Conservation (phyloP, 345 rosid species). For the Hibiscus tridactylites region DNA sequence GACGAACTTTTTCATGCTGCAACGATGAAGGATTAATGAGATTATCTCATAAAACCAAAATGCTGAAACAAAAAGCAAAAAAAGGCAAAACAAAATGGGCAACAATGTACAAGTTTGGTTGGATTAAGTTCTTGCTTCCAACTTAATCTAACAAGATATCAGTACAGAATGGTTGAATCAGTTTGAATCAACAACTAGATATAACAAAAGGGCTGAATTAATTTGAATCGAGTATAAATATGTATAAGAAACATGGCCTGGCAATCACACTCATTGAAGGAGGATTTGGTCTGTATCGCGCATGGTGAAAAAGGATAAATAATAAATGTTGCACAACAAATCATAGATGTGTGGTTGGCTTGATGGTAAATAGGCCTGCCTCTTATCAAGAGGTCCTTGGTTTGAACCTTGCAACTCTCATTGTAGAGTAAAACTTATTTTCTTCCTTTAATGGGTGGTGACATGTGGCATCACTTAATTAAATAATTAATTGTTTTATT, state of each 20-base stretch:
- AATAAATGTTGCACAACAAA: too few relatives aligned
- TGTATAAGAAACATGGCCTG: not conserved
- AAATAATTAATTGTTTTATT: too few relatives aligned
- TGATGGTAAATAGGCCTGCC: too few relatives aligned
- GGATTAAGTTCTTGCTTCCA: not conserved
- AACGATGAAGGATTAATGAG: not conserved
- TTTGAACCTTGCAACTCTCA: too few relatives aligned
- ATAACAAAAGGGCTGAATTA: not conserved
- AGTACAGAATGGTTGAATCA: not conserved
- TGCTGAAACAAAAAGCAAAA: not conserved
- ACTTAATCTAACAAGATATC: not conserved
- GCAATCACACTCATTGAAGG: not conserved
- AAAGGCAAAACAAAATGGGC: not conserved
- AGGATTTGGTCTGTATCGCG: not conserved
- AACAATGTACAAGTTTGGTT: not conserved
- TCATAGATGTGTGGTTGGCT: too few relatives aligned
- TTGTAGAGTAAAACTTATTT: too few relatives aligned
- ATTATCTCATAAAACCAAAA: not conserved
- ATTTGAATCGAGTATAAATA: not conserved
- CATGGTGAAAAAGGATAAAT: not conserved
- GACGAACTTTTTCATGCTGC: conserved; percentile 33
- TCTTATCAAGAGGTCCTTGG: too few relatives aligned
- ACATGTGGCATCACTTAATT: too few relatives aligned
- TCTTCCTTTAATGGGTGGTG: too few relatives aligned
- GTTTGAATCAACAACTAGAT: not conserved